Base-by-base conservation (phyloP, 495 filamentous ascomycete genomes). In the Aspergillus asperescens region DNA sequence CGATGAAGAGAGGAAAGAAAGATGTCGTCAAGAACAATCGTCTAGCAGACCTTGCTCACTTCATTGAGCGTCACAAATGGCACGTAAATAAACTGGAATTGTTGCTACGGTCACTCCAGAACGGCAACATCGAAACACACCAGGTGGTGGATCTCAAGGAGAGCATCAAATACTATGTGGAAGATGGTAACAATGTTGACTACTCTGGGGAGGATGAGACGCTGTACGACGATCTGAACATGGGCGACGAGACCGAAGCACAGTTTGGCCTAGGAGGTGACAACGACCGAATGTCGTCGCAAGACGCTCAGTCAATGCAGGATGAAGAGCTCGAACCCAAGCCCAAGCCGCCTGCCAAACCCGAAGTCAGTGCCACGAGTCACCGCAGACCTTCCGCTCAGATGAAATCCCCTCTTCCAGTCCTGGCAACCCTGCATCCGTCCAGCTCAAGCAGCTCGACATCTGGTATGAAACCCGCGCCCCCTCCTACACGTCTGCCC, bases 31-130 rank as follows among this genome's bases (percentile, higher is more conserved):
- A 91, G 68, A 83, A 87, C 6, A 91, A 95, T 52, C 83, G 93
- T 41, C 80, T 96, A 72, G 82, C 87, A 15, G 87, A 92, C 62
- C 87, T 98, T 47, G 84, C 91, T 56, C 78, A 78, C 50, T 76
- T 85, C 59, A 87, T 88, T 61, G 94, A 98, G 66, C 83, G 88
- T 52, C 91, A 97, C 75, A 97, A 96, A 70, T 96, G 88, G 87
- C 94, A 98, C 62, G 84, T 92, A 58, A 81, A 82, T 52, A 96
- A 95, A 67, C 77, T 98, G 55, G 93, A 98, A 69, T 77, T 97
- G 39, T 83, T 97, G 48, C 79, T 89, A 59, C 86, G 93, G 52
- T 86, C 90, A 24, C 73, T 98, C 50, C 89, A 96, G 58, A 98
- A 98, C 67, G 92, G 90, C 41, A 86, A 86, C 55, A 78, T 96